Conservation (phyloP, 139 green algal species). For the Chara braunii region DNA sequence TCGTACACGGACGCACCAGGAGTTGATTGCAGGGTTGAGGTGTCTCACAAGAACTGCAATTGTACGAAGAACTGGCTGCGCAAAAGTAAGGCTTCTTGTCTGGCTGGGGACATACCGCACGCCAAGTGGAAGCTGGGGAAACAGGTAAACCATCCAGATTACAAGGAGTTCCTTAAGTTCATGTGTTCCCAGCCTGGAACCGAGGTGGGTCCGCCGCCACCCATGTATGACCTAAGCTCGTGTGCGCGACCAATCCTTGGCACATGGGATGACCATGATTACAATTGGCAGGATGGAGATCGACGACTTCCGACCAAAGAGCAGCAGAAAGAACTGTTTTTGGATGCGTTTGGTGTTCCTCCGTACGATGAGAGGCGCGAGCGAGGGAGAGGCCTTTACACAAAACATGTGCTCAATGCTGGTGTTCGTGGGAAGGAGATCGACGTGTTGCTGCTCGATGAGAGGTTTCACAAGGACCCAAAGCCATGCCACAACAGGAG, state of each 20-base stretch:
- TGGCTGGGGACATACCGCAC: background rate
- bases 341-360: constrained; percentile 23
- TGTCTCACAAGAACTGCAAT: constrained; percentile 12
- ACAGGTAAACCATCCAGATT: background rate
- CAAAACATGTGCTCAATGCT: constrained; percentile 22
- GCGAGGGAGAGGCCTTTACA: background rate
- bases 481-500: constrained; percentile 13
- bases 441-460: constrained; percentile 32
- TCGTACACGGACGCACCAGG: constrained; percentile 24
- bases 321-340: constrained; percentile 10
- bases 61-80: constrained; percentile 27
- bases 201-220: background rate
- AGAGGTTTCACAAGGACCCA: constrained; percentile 31
- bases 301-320: constrained; percentile 20
- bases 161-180: constrained; percentile 21
- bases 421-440: constrained; percentile 21
- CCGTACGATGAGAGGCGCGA: background rate
- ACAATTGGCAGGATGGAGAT: constrained; percentile 27
- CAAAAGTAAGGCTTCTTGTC: background rate
- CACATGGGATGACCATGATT: constrained; percentile 36
- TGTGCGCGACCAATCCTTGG: constrained; percentile 29
- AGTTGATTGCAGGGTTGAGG: constrained; percentile 9
- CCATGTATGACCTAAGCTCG: constrained; percentile 1
- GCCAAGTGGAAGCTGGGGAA: background rate
- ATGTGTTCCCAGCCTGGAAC: constrained; percentile 17